These are phyloP conservation scores for Casuarina cunninghamiana DNA, from an alignment of 306 rosid species.

Conservation along the genomic window DNA sequence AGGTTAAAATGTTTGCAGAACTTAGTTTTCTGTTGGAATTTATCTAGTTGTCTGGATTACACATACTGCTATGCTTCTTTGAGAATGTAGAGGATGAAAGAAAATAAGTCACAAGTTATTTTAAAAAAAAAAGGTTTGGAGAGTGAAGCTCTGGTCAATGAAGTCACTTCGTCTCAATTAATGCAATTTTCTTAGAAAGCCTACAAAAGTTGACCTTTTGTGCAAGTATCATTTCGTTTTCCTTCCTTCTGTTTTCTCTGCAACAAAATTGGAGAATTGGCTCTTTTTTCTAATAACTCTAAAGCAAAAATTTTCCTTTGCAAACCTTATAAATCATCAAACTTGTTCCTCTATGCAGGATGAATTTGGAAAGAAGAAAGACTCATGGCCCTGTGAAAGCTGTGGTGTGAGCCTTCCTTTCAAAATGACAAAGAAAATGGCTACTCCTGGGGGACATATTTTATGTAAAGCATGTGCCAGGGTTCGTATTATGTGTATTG, in stretches of 20 bases:
- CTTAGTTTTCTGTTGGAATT: slow-evolving; percentile 24
- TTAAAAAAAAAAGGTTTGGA: no score
- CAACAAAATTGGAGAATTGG: slow-evolving; percentile 8
- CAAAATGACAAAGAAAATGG: slow-evolving; percentile 59
- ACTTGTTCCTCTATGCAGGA: slow-evolving; percentile 50
- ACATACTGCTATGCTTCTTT: slow-evolving; percentile 15
- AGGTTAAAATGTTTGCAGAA: slow-evolving; percentile 5
- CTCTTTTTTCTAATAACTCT: not conserved
- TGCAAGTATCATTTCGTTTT: slow-evolving; percentile 1
- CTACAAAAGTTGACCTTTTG: not conserved
- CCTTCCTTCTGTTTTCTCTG: not conserved
- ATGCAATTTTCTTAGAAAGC: not conserved
- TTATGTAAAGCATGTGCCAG: slow-evolving; percentile 85
- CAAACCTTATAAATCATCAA: slow-evolving; percentile 24
- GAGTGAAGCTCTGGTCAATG: not conserved
- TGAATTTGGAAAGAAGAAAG: slow-evolving; percentile 51
- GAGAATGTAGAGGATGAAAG: slow-evolving; percentile 8
- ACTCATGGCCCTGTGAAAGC: slow-evolving; percentile 67
- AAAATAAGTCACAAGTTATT: not conserved
- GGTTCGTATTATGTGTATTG: slow-evolving; percentile 56
- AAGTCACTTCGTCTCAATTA: not conserved
- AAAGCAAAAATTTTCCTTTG: slow-evolving; percentile 3
- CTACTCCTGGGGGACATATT: slow-evolving; percentile 53
- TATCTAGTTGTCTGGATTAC: slow-evolving; percentile 1
- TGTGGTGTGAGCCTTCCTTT: slow-evolving; percentile 67